Percentiles rank a stretch among this genome's conserved stretches.
Conservation (phyloP, 768 basidiomycete species). For the Agaricus subrufescens region DNA sequence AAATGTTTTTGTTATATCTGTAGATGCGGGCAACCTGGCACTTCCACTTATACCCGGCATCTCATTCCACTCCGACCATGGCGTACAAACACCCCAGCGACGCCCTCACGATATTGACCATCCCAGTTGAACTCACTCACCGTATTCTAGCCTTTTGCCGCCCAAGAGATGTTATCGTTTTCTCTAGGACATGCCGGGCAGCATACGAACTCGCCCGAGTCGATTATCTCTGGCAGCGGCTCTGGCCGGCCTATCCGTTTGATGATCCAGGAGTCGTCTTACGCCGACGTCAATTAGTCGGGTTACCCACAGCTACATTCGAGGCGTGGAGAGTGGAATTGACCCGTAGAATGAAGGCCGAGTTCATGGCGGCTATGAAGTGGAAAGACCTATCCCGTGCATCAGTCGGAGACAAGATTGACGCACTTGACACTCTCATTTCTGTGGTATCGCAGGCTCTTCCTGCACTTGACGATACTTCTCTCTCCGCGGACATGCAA, state of each 20-base stretch:
- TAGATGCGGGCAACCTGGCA: not conserved
- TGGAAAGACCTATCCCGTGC: conserved; percentile 24
- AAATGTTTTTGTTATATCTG: not conserved
- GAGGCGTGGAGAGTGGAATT: conserved; percentile 11
- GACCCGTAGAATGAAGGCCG: conserved; percentile 7
- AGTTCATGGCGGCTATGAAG: conserved; percentile 22
- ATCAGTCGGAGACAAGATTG: conserved; percentile 21
- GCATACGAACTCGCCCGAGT: conserved; percentile 50
- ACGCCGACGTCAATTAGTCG: conserved; percentile 8
- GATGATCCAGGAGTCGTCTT: conserved; percentile 54
- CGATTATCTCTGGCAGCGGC: conserved; percentile 63
- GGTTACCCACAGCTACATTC: conserved; percentile 6
- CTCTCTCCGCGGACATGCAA: conserved; percentile 33
- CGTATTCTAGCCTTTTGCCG: conserved; percentile 51
- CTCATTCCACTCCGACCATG: not conserved
- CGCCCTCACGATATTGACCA: conserved; percentile 21
- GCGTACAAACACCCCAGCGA: not conserved
- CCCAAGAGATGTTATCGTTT: conserved; percentile 53
- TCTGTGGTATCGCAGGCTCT: conserved; percentile 32
- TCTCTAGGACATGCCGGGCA: conserved; percentile 49
- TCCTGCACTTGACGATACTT: conserved; percentile 15
- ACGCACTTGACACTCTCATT: conserved; percentile 36
- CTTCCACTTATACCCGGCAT: not conserved
- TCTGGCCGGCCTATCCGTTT: conserved; percentile 56
- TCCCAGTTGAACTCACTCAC: conserved; percentile 60